Evolutionary conservation across 1,284 basidiomycete species (phyloP).

Genomic region (Baeospora myosura): DNA sequence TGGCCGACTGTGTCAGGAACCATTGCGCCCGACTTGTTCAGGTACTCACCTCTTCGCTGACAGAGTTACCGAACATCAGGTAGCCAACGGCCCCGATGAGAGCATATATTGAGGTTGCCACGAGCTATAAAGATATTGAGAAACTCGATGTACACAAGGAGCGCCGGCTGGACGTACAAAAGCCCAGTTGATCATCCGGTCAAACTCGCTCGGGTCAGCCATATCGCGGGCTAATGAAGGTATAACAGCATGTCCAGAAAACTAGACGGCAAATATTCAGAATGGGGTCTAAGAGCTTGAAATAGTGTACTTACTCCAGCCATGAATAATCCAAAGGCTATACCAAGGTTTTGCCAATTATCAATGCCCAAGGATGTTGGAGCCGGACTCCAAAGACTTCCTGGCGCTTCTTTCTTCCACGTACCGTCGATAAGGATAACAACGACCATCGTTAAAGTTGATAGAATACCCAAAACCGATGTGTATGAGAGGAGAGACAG

Average conservation of each 20-base stretch:
- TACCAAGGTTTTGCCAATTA: constrained; percentile 53
- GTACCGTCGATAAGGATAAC: constrained; percentile 85
- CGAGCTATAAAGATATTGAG: constrained; percentile 34
- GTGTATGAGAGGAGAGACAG: constrained; percentile 80
- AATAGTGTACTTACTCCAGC: constrained; percentile 62
- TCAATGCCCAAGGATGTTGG: constrained; percentile 61
- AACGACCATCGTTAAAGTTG: constrained; percentile 68
- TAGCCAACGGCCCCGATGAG: constrained; percentile 84
- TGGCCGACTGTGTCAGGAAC: neutral
- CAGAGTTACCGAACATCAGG: constrained; percentile 81
- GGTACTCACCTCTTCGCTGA: constrained; percentile 86
- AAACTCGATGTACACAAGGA: constrained; percentile 1
- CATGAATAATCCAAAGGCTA: constrained; percentile 88
- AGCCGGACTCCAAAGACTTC: constrained; percentile 74
- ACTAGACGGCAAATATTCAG: constrained; percentile 35
- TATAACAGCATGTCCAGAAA: constrained; percentile 90
- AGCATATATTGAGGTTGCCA: constrained; percentile 75
- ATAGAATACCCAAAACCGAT: constrained; percentile 78
- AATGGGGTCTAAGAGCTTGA: neutral
- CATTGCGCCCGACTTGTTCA: constrained; percentile 42
- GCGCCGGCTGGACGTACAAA: constrained; percentile 48
- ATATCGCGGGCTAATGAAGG: constrained; percentile 89
- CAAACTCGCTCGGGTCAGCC: constrained; percentile 76
- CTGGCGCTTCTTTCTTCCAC: constrained; percentile 71
- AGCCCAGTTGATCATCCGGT: constrained; percentile 80